Conservation (phyloP, 176 grass and related monocot genomes). For the Carex pumila region DNA sequence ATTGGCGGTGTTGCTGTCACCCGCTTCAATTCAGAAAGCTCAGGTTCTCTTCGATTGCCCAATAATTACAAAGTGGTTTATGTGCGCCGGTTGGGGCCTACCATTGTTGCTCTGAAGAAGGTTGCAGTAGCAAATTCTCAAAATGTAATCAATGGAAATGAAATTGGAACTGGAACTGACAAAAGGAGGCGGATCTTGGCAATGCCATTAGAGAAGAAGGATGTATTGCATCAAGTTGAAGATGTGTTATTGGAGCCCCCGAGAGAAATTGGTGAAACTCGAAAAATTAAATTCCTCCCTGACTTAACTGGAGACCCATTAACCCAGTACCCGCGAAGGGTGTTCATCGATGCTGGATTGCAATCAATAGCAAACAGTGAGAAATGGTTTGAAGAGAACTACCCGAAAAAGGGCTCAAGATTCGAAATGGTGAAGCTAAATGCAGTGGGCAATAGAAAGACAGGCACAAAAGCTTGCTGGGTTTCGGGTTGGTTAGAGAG, state of each 20-base stretch:
- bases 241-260: constrained; percentile 6
- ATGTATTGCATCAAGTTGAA: constrained; percentile 13
- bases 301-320: constrained; percentile 10
- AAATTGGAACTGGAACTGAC: background rate
- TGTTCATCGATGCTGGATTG: constrained; percentile 22
- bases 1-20: constrained; percentile 39
- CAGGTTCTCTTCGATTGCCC: constrained; percentile 31
- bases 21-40: constrained; percentile 23
- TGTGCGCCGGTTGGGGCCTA: constrained; percentile 37
- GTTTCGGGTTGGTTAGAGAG: constrained; percentile 23
- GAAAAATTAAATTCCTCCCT: constrained; percentile 22
- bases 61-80: constrained; percentile 53
- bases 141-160: background rate
- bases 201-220: constrained; percentile 6
- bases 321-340: constrained; percentile 2
- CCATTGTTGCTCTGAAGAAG: constrained; percentile 59
- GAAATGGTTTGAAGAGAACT: constrained; percentile 25
- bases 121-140: background rate
- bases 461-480: background rate
- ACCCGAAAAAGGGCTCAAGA: constrained; percentile 8
- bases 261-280: constrained; percentile 22
- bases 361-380: background rate
- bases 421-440: constrained; percentile 30
- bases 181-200: constrained; percentile 1
- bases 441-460: background rate